A percentile compares a stretch with the other conserved stretches of the same genome.
Conservation (phyloP, 2,329 filamentous ascomycete species). For the Phoma herbarum region DNA sequence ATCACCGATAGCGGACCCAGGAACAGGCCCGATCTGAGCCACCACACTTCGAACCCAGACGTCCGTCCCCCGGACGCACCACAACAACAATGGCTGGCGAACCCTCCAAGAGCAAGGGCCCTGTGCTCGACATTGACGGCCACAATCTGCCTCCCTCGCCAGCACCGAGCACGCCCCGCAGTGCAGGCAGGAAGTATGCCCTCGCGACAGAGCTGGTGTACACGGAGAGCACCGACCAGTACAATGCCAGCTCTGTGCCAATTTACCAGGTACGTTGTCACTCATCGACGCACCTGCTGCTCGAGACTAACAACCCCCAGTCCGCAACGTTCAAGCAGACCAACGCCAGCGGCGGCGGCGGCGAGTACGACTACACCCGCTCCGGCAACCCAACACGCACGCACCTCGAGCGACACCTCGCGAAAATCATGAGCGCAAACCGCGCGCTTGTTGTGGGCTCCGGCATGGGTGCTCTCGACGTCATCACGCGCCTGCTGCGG, state of each 20-base stretch:
- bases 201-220: conserved; percentile 96
- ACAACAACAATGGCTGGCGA: conserved; percentile 42
- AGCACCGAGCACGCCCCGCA: conserved; percentile 87
- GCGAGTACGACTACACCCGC: conserved; percentile 97
- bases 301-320: conserved; percentile 51
- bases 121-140: conserved; percentile 51
- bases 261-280: conserved; percentile 78
- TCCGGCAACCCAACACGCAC: conserved; percentile 97
- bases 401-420: conserved; percentile 93
- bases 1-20: conserved; percentile 16
- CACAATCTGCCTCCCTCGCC: conserved; percentile 68
- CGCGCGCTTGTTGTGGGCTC: conserved; percentile 93
- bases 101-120: conserved; percentile 46
- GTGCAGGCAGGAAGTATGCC: conserved; percentile 81
- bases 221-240: conserved; percentile 95
- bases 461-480: conserved; percentile 96
- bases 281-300: not conserved
- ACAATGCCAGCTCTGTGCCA: conserved; percentile 93
- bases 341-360: conserved; percentile 76
- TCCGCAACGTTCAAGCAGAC: conserved; percentile 98
- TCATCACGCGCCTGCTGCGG: conserved; percentile 88
- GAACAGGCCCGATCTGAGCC: not conserved
- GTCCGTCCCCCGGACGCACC: conserved; percentile 25
- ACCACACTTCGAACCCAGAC: conserved; percentile 30
- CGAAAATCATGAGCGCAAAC: conserved; percentile 97